Evolutionary conservation across 768 basidiomycete genomes (phyloP), one percentile per base, ranked within the genome.

Genomic region (Rhizopogon sp.): DNA sequence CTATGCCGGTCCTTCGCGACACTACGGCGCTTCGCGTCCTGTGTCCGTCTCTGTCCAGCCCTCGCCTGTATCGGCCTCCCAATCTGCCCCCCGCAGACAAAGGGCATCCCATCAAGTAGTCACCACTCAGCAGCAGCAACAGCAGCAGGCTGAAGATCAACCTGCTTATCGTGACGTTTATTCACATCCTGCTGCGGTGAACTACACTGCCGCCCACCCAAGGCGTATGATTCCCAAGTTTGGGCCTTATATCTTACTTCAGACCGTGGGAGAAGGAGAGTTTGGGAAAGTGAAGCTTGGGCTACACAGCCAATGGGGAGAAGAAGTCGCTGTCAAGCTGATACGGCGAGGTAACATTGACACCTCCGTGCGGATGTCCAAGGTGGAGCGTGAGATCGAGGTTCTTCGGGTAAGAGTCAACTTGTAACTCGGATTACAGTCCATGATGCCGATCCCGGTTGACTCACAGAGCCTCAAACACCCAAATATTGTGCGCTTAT

Each of bases 231-330:
- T 93, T 41, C 92, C 92, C 53, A 89, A 87, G 71, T 98, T 99
- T 62, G 97, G 97, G 0, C 93, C 95, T 0, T 99, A 99, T 70
- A 77, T 98, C 9, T 80, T 98, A 39, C 77, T 99, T 16, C 95
- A 98, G 70, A 98, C 97, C 0, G 79, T 99, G 17, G 97, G 97
- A 43, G 96, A 99, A 73, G 96, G 96, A 61, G 96, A 98, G 75
- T 98, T 98, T 66, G 95, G 94, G 44, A 98, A 98, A 70, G 95
- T 98, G 74, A 98, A 98, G 70, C 83, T 98, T n/a, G 96, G 96
- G 5, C 77, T 98, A 51, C 96, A 98, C 64, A 79, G 78, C 61
- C 85, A 90, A 60, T 97, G 90, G 85, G 94, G 93, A 31, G 94
- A 97, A 70, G 96, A 98, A 68, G 95, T 96, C n/a, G 96, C 96